Percentiles rank a stretch among this genome's conserved stretches.
phyloP scores from a whole-genome alignment of 768 basidiomycete genomes.

The Pleurotus platypus region DNA sequence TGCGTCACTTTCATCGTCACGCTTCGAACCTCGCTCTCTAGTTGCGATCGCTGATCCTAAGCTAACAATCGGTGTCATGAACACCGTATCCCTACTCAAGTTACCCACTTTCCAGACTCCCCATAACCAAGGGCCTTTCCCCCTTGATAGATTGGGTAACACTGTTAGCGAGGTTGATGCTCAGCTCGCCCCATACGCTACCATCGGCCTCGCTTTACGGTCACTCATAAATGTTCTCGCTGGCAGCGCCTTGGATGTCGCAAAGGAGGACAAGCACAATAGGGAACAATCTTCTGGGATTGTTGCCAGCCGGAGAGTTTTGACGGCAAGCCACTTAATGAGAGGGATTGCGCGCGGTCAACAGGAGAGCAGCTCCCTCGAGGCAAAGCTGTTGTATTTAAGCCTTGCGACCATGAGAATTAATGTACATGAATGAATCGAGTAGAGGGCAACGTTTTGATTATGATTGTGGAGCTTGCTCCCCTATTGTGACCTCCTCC shows the following conservation, averaged over 20 bases:
- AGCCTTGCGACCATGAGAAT: too few relatives aligned
- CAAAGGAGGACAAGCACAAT: constrained; percentile 25
- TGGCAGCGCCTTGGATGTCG: constrained; percentile 30
- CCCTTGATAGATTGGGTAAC: constrained; percentile 21
- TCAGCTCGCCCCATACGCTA: constrained; percentile 35
- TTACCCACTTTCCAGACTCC: constrained; percentile 19
- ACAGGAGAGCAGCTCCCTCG: too few relatives aligned
- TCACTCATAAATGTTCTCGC: constrained; percentile 33
- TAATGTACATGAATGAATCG: too few relatives aligned
- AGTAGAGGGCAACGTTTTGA: too few relatives aligned
- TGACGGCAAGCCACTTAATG: constrained; percentile 5
- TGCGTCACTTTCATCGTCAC: background rate
- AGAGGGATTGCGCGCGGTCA: background rate
- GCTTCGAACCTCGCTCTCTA: constrained; percentile 13
- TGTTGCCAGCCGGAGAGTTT: background rate
- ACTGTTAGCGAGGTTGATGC: constrained; percentile 24
- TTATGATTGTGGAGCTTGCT: too few relatives aligned
- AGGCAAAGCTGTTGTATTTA: too few relatives aligned
- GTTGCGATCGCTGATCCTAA: constrained; percentile 29
- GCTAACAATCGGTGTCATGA: constrained; percentile 26
- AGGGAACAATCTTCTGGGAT: constrained; percentile 9
- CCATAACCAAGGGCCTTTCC: constrained; percentile 8
- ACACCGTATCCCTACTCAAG: constrained; percentile 21
- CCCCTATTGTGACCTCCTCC: too few relatives aligned
- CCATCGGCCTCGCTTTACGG: constrained; percentile 31